Base-by-base conservation (phyloP, 2,329 filamentous ascomycete genomes). In the Mariannaea sp. region DNA sequence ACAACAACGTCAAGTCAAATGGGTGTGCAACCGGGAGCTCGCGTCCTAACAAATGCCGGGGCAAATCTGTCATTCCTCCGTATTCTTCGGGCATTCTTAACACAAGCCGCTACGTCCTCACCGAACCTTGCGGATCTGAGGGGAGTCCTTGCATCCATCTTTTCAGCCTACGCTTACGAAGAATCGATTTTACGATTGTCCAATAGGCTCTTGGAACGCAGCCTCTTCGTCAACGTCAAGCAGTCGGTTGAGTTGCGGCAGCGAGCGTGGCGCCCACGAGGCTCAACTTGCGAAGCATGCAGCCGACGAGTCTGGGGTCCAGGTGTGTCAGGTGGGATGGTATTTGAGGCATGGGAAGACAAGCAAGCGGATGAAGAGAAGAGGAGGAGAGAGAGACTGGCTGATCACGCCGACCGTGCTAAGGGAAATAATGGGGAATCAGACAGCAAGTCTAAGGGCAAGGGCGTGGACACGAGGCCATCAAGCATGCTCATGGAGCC, bases 161-260 rank as follows among this genome's bases (percentile, higher is more conserved):
- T 99, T 73, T 86, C 93, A 0, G 93, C 94, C 0, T 99, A 99
- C 69, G 88, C 92, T 0, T 97, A 97, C 69, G 94, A 99, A 71
- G 90, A 93, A 70, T 92, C 89, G 0, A 89, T 99, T 13, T 80
- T 99, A 16, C 80, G 83, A 2, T 82, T 99, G 3, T 91, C 94
- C 1, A 96, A 93, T 69, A 82, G 88, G 4, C 85, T 99, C 50
- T 79, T 99, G 0, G 92, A 96, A 58, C 87, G 91, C 61, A 94
- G 94, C 65, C 80, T 96, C 5, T 99, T 97, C 65, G 83, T 88
- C 33, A 88, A 90, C 59, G 90, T 99, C 29, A 79, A 85, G 36
- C 83, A 89, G 61, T 87, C 91, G 5, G 84, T 89, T 7, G 79
- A 82, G 48, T 80, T 94, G 5, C 81, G 94, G 3, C 88, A 92